Evolutionary conservation across 768 basidiomycete species (phyloP), one percentile per base, ranked within the genome.

Genomic region (Suillus spraguei): DNA sequence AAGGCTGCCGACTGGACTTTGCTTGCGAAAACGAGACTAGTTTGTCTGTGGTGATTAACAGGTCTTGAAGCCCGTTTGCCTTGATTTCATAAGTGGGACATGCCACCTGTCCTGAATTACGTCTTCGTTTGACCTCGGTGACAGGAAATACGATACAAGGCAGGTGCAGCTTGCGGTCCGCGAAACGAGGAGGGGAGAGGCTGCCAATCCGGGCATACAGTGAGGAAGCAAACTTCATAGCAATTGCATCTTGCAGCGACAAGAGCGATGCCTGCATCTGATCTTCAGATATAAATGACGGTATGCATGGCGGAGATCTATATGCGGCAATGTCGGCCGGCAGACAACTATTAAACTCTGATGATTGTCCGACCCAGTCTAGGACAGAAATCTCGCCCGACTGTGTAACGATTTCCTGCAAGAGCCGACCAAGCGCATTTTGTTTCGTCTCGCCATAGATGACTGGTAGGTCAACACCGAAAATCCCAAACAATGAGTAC

Each of bases 401-500:
- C 20, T 16, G 60, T 14, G 44, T 46, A 3, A 60, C 32, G 6
- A 60, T 60, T 20, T 60, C 60, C 32, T 35, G 32, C 32, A 60
- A 53, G 32, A 60, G 33, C 24, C 60, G 46, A 8, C 60, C 60
- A 5, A 60, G 49, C 8, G 60, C 60, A 4, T 60, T 52, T 22
- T 33, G 44, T 24, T 36, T 60, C 33, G 5, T n/a, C 60, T 60
- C 60, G 32, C 60, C 60, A 14, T 60, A 60, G 16, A 52, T 36
- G 5, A 60, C 60, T 4, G 47, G 60, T 16, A 60, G n/a, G 22
- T 52, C 32, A 20, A 60, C 36, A 16, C 24, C 60, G 7, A 60
- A 60, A n/a, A 60, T 36, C 5, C 60, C 60, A 32, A 60, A 47
- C 5, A 60, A n/a, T 22, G 60, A 60, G 32, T 60, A 60, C 4